Evolutionary conservation across 495 filamentous ascomycete species (phyloP).

Genomic region (Aspergillus nanangensis): DNA sequence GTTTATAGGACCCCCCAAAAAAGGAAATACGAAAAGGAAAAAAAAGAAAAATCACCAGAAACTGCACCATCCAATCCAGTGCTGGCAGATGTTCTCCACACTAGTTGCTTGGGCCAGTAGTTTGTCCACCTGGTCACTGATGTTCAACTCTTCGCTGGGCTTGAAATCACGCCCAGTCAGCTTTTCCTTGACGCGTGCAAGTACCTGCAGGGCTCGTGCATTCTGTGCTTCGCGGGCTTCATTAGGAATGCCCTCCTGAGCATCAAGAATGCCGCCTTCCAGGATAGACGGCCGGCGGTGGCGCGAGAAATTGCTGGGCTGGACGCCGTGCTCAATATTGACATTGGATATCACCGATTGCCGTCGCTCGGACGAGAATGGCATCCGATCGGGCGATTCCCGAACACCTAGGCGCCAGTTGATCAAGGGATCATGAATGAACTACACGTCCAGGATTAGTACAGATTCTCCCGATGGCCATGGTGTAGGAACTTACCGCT

Average conservation of each 20-base stretch:
- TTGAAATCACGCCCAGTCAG: slow-evolving; percentile 71
- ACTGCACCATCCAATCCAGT: slow-evolving; percentile 97
- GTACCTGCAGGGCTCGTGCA: slow-evolving; percentile 84
- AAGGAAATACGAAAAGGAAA: slow-evolving; percentile 12
- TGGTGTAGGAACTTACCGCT: slow-evolving; percentile 61
- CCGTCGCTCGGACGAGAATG: slow-evolving; percentile 76
- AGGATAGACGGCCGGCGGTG: slow-evolving; percentile 46
- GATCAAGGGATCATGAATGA: slow-evolving; percentile 96
- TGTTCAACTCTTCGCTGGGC: slow-evolving; percentile 67
- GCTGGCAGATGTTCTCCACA: slow-evolving; percentile 95
- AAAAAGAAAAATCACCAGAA: slow-evolving; percentile 60
- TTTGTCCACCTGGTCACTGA: slow-evolving; percentile 90
- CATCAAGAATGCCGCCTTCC: slow-evolving; percentile 48
- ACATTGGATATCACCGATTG: slow-evolving; percentile 67
- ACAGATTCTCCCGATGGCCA: neutral
- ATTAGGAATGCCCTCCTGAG: slow-evolving; percentile 45
- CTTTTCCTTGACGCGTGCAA: slow-evolving; percentile 91
- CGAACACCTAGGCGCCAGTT: slow-evolving; percentile 92
- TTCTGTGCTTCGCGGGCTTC: slow-evolving; percentile 79
- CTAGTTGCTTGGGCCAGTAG: slow-evolving; percentile 92
- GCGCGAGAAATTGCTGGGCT: slow-evolving; percentile 41
- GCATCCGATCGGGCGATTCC: slow-evolving; percentile 72
- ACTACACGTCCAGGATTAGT: slow-evolving; percentile 48
- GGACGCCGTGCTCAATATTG: slow-evolving; percentile 47
- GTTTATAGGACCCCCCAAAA: too few species aligned